These are phyloP conservation scores for Bombardia bombarda DNA, from an alignment of 495 filamentous ascomycete genomes.

Conservation along the genomic window DNA sequence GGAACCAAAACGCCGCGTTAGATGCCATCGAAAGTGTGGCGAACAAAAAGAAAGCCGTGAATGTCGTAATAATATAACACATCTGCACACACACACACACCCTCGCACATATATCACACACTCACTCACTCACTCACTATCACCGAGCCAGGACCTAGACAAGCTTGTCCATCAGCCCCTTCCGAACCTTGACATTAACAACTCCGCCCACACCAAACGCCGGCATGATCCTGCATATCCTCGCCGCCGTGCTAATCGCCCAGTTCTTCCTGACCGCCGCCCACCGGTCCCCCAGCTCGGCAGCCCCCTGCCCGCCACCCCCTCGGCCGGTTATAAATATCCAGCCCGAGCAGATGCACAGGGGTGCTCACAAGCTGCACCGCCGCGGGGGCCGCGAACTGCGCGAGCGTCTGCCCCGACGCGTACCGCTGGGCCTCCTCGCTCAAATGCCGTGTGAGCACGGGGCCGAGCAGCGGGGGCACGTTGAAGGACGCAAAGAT, in stretches of 20 bases:
- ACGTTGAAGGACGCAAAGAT: constrained; percentile 94
- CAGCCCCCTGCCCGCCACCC: constrained; percentile 29
- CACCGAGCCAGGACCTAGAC: no score
- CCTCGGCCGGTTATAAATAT: constrained; percentile 75
- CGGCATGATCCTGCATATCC: constrained; percentile 86
- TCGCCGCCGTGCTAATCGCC: constrained; percentile 63
- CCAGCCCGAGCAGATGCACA: constrained; percentile 79
- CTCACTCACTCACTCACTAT: no score
- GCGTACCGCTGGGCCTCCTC: constrained; percentile 32
- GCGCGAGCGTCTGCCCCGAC: constrained; percentile 53
- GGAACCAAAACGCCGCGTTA: neutral
- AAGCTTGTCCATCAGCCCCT: constrained; percentile 37
- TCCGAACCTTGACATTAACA: constrained; percentile 69
- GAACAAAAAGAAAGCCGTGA: neutral
- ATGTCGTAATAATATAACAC: neutral
- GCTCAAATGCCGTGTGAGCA: constrained; percentile 46
- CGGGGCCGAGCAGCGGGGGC: constrained; percentile 65
- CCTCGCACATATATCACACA: neutral
- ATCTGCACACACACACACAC: neutral
- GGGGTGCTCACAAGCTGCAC: constrained; percentile 81
- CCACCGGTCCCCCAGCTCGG: constrained; percentile 49
- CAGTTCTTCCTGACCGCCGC: constrained; percentile 66
- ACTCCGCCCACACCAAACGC: constrained; percentile 92
- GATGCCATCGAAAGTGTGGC: neutral
- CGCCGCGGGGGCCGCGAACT: constrained; percentile 72